Evolutionary conservation across 805 yeast genomes (phyloP).

Genomic region (Cyberlindnera mrakii): DNA sequence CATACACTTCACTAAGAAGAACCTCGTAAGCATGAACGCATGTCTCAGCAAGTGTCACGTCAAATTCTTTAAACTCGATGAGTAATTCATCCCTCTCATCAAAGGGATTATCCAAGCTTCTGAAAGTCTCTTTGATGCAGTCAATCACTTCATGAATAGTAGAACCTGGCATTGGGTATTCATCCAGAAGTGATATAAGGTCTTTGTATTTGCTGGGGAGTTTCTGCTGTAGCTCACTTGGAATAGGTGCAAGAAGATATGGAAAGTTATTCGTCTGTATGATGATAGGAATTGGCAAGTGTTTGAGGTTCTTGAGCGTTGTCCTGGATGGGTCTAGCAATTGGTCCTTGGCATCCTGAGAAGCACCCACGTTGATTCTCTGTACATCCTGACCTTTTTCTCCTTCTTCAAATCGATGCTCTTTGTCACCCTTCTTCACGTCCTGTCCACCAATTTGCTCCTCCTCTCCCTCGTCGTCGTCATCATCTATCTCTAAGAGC

Average conservation of each 20-base stretch:
- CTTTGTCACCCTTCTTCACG: conserved; percentile 7
- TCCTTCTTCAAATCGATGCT: conserved; percentile 7
- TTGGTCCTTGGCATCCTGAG: neutral
- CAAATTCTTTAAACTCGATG: conserved; percentile 17
- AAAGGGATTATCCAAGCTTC: conserved; percentile 16
- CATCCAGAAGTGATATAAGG: conserved; percentile 15
- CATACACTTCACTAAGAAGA: conserved; percentile 13
- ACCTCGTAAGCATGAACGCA: conserved; percentile 15
- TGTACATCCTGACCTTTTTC: neutral
- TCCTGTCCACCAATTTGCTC: conserved; percentile 9
- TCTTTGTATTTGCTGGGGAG: conserved; percentile 10
- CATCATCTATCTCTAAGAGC: conserved; percentile 11
- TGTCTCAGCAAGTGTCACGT: conserved; percentile 12
- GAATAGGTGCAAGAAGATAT: conserved; percentile 17
- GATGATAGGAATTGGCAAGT: conserved; percentile 16
- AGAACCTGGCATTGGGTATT: conserved; percentile 7
- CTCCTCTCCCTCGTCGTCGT: conserved; percentile 7
- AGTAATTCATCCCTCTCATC: conserved; percentile 14
- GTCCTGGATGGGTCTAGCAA: neutral
- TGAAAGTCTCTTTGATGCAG: conserved; percentile 13
- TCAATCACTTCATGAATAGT: conserved; percentile 15
- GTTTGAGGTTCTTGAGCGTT: neutral
- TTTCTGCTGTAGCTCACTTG: neutral
- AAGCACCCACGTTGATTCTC: neutral
- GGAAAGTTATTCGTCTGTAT: conserved; percentile 15